Base-by-base conservation (phyloP, 768 basidiomycete genomes). In the Lyophyllum semitale region DNA sequence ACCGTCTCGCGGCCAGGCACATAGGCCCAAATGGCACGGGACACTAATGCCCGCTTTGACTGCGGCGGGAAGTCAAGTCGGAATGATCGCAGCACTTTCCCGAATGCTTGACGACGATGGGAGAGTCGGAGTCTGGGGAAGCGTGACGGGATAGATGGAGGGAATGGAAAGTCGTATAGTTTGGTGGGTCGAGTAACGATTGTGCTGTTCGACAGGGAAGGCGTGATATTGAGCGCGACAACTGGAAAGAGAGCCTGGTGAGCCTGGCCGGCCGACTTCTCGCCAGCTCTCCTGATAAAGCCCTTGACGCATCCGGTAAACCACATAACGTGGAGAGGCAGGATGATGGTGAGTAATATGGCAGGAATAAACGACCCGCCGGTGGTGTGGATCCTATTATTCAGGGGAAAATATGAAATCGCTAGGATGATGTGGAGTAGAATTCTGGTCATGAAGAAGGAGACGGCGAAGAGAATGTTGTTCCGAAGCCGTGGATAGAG, bases 361-460 rank as follows among this genome's bases (percentile, higher is more conserved):
- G 70, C 66, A 1, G 83, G 83, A 2, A 74, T 57, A 37, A 63
- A 68, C 1, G 77, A 76, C 12, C 76, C 73, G 0, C 55, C 61
- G 3, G 73, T 64, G 30, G 63, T 58, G 4, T 66, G 58, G 0
- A 61, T 40, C 22, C 78, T 66, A 48, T 72, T 68, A 35, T 60
- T 55, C 27, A 62, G 54, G 3, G 66, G 30, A 45, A 66, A 38
- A 37, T 73, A 73, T 0, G 73, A 58, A 18, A 66, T 41, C n/a
- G 71, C 60, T 38, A 82, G 63, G 26, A 68, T 37, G 26, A 76
- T 13, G 59, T 85, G 82, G 45, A 83, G 68, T 5, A 64, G 35
- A 38, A 85, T 83, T 23, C 84, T 75, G 22, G 81, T 79, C 40
- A 66, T n/a, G 63, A 84, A 83, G 66, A 84, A 84, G 6, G 71